Percentiles rank a stretch among this genome's conserved stretches.
These are phyloP conservation scores for Colletotrichum camelliae DNA, from an alignment of 2,329 filamentous ascomycete genomes.

Conservation along the genomic window DNA sequence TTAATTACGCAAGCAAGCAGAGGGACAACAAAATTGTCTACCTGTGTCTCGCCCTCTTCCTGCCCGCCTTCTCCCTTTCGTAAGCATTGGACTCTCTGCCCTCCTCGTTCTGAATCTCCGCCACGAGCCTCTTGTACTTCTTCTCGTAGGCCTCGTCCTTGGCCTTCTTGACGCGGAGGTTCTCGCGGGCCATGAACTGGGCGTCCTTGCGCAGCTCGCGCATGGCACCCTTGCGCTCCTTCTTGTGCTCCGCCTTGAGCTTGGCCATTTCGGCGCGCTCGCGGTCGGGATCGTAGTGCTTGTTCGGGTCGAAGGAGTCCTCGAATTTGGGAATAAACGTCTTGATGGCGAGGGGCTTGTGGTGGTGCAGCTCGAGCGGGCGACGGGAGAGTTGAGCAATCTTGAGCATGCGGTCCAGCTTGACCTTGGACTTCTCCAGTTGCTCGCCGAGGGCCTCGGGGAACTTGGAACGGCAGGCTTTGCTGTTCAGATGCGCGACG, in stretches of 20 bases:
- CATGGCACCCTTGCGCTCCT: slow-evolving; percentile 93
- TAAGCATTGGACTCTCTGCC: slow-evolving; percentile 86
- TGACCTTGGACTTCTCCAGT: slow-evolving; percentile 46
- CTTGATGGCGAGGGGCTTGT: slow-evolving; percentile 87
- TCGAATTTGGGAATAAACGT: slow-evolving; percentile 93
- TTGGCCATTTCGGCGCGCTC: slow-evolving; percentile 86
- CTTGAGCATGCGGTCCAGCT: slow-evolving; percentile 60
- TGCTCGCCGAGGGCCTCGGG: slow-evolving; percentile 47
- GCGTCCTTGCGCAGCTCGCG: slow-evolving; percentile 95
- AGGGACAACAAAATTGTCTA: background rate
- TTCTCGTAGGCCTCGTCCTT: slow-evolving; percentile 93
- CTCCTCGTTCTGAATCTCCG: slow-evolving; percentile 95
- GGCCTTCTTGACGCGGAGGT: slow-evolving; percentile 90
- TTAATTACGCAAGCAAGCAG: background rate
- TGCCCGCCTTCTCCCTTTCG: slow-evolving; percentile 80
- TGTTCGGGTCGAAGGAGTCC: slow-evolving; percentile 90
- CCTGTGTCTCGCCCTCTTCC: slow-evolving; percentile 65
- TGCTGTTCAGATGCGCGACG: slow-evolving; percentile 65
- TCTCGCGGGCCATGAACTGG: slow-evolving; percentile 90
- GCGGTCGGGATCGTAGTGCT: slow-evolving; percentile 95
- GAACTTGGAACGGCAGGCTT: slow-evolving; percentile 55
- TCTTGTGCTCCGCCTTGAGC: slow-evolving; percentile 89
- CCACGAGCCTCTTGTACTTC: slow-evolving; percentile 90
- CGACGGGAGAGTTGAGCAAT: slow-evolving; percentile 72
- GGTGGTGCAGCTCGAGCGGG: slow-evolving; percentile 86